Evolutionary conservation across 192 early-diverging fungal species (phyloP), one percentile per base, ranked within the genome.

Genomic region (Linnemannia hyalina): DNA sequence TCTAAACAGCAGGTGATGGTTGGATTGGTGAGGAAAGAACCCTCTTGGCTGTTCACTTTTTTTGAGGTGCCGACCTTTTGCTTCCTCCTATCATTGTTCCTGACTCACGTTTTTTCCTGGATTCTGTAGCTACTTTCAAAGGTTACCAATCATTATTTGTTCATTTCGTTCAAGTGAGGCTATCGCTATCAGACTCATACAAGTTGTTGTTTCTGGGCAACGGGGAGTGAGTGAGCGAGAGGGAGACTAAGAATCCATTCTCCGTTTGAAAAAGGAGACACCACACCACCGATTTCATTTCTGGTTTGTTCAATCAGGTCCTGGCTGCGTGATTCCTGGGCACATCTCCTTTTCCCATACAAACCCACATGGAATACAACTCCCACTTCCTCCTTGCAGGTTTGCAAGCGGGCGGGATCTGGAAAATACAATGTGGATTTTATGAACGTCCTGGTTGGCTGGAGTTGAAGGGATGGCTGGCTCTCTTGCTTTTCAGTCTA

Each of bases 271-370:
- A 65, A 65, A 52, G 6, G 7, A 40, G 22, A 40, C 70, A 71
- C 41, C 35, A 32, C 70, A 71, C 26, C 70, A 71, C 16, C 70
- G 70, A 11, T 71, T 38, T 71, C 65, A 35, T 68, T 40, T 35
- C 35, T 70, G 26, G 26, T 70, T 42, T 70, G 41, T 42, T 75
- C 73, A 75, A 75, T 75, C 73, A 75, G 73, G 49, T 22, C 41
- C 35, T 52, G 32, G 18, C 73, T 75, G 54, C 73, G 73, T 75
- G 73, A 60, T 57, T 49, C 13, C 47, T 75, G 15, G 23, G 35
- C 36, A 29, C 20, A 20, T 38, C 6, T 8, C 29, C 13, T 35
- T 4, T 72, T n/a, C 23, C 23, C 23, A 16, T 41, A 15, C 22
- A 13, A 40, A 1, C 29, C 73, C 73, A 75, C 73, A 75, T 75